Percentiles rank a stretch among this genome's conserved stretches.
Evolutionary conservation across 495 filamentous ascomycete genomes (phyloP).

Genomic region (Sphaerosporella brunnea): DNA sequence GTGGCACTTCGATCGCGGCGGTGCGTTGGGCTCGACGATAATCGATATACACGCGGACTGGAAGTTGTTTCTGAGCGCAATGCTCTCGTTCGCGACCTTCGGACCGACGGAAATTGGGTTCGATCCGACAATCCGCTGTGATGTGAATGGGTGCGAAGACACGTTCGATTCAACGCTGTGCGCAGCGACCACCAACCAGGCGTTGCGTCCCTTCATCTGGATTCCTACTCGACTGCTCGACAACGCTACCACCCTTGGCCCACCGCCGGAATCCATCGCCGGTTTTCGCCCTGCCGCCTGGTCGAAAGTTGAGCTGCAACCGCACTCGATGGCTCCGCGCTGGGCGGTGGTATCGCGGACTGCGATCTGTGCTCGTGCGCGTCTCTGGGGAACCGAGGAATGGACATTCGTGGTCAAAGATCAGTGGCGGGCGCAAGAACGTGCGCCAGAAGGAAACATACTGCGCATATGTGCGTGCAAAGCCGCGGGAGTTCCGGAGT

Average conservation of each 20-base stretch:
- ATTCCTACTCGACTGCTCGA: too few relatives aligned
- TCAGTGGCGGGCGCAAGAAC: not conserved
- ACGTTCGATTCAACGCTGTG: not conserved
- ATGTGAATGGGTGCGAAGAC: not conserved
- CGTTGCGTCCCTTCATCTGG: too few relatives aligned
- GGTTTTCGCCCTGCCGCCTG: not conserved
- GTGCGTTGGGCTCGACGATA: slow-evolving; percentile 15
- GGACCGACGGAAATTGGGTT: slow-evolving; percentile 16
- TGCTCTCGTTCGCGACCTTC: slow-evolving; percentile 20
- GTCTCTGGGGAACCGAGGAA: not conserved
- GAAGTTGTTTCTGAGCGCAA: slow-evolving; percentile 9
- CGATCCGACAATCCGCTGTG: slow-evolving; percentile 1
- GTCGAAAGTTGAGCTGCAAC: not conserved
- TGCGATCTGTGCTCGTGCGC: not conserved
- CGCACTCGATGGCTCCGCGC: not conserved
- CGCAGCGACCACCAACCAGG: not conserved
- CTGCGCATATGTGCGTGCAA: not conserved
- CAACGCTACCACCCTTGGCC: too few relatives aligned
- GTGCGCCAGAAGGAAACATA: not conserved
- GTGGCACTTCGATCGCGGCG: slow-evolving; percentile 28
- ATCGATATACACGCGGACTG: slow-evolving; percentile 18
- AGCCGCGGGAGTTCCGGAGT: not conserved
- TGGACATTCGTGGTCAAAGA: slow-evolving; percentile 4
- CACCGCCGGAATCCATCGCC: not conserved
- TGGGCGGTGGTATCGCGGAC: not conserved